A percentile compares a stretch with the other conserved stretches of the same genome.
These are phyloP conservation scores for Vigna hirtella DNA, from an alignment of 306 rosid genomes.

Conservation along the genomic window DNA sequence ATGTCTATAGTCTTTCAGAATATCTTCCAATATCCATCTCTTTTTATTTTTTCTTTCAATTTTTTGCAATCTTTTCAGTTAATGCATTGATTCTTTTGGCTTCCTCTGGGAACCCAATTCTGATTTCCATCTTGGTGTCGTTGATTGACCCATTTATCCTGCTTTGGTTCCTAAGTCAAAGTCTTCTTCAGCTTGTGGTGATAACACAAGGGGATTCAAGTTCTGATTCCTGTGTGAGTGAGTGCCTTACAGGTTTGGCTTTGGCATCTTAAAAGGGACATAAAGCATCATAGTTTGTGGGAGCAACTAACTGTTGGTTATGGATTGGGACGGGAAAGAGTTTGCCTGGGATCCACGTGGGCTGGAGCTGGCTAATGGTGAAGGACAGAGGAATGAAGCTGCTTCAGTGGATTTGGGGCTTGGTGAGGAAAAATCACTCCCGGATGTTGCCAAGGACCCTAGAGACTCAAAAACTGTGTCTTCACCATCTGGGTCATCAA, in stretches of 20 bases:
- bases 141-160: slow-evolving; percentile 40
- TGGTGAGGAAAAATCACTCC: slow-evolving; percentile 48
- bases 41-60: neutral
- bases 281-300: slow-evolving; percentile 34
- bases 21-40: slow-evolving; percentile 35
- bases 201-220: slow-evolving; percentile 27
- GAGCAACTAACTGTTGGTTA: slow-evolving; percentile 39
- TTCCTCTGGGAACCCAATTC: slow-evolving; percentile 52
- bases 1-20: slow-evolving; percentile 39
- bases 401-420: slow-evolving; percentile 58
- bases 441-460: slow-evolving; percentile 4
- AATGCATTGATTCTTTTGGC: slow-evolving; percentile 51
- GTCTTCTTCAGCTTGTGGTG: slow-evolving; percentile 38
- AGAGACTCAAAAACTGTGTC: slow-evolving; percentile 40
- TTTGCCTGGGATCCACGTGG: slow-evolving; percentile 70
- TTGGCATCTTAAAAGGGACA: slow-evolving; percentile 45
- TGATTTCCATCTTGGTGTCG: slow-evolving; percentile 32
- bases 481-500: slow-evolving; percentile 54
- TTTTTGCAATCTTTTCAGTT: neutral
- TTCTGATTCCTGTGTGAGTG: slow-evolving; percentile 55
- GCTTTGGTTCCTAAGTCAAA: slow-evolving; percentile 47
- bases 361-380: slow-evolving; percentile 39
- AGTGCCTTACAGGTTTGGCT: slow-evolving; percentile 50
- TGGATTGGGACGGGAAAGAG: slow-evolving; percentile 91
- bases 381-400: slow-evolving; percentile 37